A percentile compares a stretch with the other conserved stretches of the same genome.
Conservation (phyloP, 1,284 basidiomycete genomes). For the Ceratobasidium sp. region DNA sequence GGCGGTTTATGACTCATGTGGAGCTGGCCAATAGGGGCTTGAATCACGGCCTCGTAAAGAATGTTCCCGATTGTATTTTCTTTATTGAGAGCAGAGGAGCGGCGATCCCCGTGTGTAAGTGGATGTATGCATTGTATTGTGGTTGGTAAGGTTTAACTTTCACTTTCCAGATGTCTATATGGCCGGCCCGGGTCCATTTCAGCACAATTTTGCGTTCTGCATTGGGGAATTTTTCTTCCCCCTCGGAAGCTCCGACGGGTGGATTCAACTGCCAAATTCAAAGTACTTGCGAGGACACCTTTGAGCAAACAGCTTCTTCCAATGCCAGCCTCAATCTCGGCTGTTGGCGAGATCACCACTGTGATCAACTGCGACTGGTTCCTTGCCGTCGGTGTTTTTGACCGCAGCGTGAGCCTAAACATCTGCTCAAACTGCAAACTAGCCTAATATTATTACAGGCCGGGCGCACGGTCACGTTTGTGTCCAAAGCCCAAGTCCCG, state of each 20-base stretch:
- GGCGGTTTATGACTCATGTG: constrained; percentile 3
- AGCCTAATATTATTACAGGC: background rate
- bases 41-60: constrained; percentile 32
- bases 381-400: background rate
- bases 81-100: no score
- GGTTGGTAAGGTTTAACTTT: no score
- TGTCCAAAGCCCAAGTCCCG: no score
- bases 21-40: constrained; percentile 15
- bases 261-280: background rate
- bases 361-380: background rate
- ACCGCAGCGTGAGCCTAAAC: no score
- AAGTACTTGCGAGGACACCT: no score
- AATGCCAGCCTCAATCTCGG: background rate
- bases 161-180: no score
- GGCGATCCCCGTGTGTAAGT: no score
- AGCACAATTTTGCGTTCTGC: no score
- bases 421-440: no score
- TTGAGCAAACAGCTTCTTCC: background rate
- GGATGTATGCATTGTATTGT: no score
- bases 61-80: background rate
- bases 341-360: background rate
- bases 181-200: no score
- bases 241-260: background rate
- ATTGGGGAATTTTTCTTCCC: background rate
- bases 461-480: no score